Conservation (phyloP, 1,284 basidiomycete species). For the Vanrija humicola region DNA sequence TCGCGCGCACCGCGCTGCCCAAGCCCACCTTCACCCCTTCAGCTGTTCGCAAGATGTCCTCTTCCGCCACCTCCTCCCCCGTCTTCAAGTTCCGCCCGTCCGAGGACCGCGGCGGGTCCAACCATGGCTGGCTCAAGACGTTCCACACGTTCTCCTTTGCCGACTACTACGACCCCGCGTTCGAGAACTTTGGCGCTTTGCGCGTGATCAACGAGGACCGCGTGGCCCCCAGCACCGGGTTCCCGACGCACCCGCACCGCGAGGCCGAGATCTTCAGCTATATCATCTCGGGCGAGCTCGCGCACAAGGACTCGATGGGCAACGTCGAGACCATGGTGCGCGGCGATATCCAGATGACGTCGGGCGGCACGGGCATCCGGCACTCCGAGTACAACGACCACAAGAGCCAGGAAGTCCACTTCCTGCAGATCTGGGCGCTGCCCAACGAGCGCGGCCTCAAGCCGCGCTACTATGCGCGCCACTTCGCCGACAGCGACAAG, state of each 20-base stretch:
- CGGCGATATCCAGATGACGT: slow-evolving; percentile 86
- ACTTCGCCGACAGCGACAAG: slow-evolving; percentile 79
- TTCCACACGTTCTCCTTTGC: slow-evolving; percentile 81
- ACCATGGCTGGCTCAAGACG: slow-evolving; percentile 86
- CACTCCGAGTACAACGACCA: slow-evolving; percentile 67
- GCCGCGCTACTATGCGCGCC: slow-evolving; percentile 79
- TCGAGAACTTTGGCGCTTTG: slow-evolving; percentile 46
- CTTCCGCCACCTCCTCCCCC: slow-evolving; percentile 5
- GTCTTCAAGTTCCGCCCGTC: slow-evolving; percentile 53
- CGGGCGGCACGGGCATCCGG: slow-evolving; percentile 59
- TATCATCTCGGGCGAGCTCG: slow-evolving; percentile 52
- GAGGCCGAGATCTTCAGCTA: slow-evolving; percentile 93
- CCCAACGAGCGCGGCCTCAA: slow-evolving; percentile 59
- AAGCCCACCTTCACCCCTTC: neutral
- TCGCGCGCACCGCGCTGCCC: neutral
- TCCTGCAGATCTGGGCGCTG: slow-evolving; percentile 76
- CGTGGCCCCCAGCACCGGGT: slow-evolving; percentile 61
- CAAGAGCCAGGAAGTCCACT: slow-evolving; percentile 57
- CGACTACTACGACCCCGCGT: slow-evolving; percentile 58
- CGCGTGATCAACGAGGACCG: slow-evolving; percentile 59
- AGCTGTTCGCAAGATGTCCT: neutral
- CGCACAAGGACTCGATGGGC: slow-evolving; percentile 74
- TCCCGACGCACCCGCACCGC: slow-evolving; percentile 76
- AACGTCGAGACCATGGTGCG: slow-evolving; percentile 82
- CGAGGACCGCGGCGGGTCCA: slow-evolving; percentile 67